These are phyloP conservation scores for Cladosporium sp. DNA, from an alignment of 2,329 filamentous ascomycete species.

Conservation along the genomic window DNA sequence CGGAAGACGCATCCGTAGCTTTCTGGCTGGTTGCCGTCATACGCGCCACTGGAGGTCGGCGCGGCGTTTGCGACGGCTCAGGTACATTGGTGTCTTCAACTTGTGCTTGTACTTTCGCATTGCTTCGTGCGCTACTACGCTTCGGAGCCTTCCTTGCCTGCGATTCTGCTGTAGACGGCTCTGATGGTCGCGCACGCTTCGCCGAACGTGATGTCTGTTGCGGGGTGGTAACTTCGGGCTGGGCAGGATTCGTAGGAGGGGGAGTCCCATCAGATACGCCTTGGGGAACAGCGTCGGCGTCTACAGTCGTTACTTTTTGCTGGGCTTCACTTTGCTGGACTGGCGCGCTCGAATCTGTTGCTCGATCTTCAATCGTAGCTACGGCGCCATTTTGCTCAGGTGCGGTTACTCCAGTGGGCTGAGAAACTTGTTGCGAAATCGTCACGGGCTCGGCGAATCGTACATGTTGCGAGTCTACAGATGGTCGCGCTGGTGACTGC, in stretches of 20 bases:
- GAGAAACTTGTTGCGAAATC: neutral
- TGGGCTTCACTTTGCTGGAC: neutral
- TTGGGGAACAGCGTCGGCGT: neutral
- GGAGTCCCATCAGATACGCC: neutral
- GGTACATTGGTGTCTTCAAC: neutral
- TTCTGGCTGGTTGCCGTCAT: slow-evolving; percentile 4
- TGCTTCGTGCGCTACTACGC: slow-evolving; percentile 13
- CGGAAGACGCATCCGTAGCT: neutral
- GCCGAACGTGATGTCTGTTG: neutral
- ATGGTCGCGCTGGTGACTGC: slow-evolving; percentile 5
- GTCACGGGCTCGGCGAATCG: slow-evolving; percentile 10
- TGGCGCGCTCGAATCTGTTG: too few species aligned
- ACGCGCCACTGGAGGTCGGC: slow-evolving; percentile 10
- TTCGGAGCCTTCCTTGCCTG: slow-evolving; percentile 6
- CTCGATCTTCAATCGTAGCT: too few species aligned
- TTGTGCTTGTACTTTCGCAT: slow-evolving; percentile 7
- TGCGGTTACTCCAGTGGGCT: too few species aligned
- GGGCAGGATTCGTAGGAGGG: neutral
- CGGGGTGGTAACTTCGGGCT: neutral
- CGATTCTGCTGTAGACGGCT: neutral
- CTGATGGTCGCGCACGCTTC: neutral
- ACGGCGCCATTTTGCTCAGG: too few species aligned
- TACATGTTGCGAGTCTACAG: slow-evolving; percentile 10
- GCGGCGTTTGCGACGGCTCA: slow-evolving; percentile 3
- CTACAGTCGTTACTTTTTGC: neutral